Evolutionary conservation across 139 green algal species (phyloP), one percentile per base, ranked within the genome.

Genomic region (Ettlia oleoabundans): DNA sequence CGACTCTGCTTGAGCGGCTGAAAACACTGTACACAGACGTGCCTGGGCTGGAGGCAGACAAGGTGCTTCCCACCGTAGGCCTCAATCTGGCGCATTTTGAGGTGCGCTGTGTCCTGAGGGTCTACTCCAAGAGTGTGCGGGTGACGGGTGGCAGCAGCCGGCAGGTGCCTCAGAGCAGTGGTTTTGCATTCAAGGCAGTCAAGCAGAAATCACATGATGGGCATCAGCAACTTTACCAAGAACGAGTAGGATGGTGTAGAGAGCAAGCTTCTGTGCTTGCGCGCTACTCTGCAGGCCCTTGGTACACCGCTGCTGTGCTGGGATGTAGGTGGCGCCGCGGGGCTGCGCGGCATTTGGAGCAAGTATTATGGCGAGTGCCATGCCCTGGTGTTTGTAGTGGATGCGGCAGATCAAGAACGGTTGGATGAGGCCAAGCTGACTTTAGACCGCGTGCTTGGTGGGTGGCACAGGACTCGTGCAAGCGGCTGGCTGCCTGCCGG

Each of bases 331-430:
- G 94, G 94, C 5, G 84, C 92, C 40, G 42, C 89, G 0, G 92
- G 92, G 6, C 88, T 99, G 73, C 92, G 93, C 15, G 89, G 89
- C 7, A 98, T 99, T 37, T 99, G 96, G 96, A 95, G 98, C 84
- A 99, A 99, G 78, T 99, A 99, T 87, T 99, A 95, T 76, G 90
- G 88, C 28, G 96, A 99, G 67, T 91, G 91, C 21, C 95, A 99
- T 77, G 95, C 92, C 10, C 84, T 99, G 6, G 55, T 99, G 4
- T 99, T 93, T 82, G 93, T 98, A 0, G 90, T 99, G 22, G 96
- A 99, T 76, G 81, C 92, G 13, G 81, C 89, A 4, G 86, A 76
- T 61, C 13, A 62, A 33, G 81, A 37, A 15, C 62, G 93, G 38
- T 86, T 96, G 21, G 90, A 90, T 1, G 92, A 95, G 82, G 89